Evolutionary conservation across 2,329 filamentous ascomycete species (phyloP).

Genomic region (Penicillium glabrum): DNA sequence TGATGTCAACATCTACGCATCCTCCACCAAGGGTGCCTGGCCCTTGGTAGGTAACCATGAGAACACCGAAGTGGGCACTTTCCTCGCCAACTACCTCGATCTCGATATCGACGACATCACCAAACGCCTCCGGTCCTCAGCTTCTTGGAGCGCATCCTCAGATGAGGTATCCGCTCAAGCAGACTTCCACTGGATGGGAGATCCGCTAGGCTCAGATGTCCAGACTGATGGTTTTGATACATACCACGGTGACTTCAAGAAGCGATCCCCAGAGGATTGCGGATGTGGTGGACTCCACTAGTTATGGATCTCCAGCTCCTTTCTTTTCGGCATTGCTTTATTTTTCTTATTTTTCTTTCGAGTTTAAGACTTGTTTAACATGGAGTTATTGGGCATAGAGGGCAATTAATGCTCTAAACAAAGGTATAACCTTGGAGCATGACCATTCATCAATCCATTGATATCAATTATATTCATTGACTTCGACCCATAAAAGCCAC

Average conservation of each 20-base stretch:
- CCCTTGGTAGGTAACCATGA: conserved; percentile 82
- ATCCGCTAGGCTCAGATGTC: conserved; percentile 37
- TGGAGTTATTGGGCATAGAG: neutral
- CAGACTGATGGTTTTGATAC: conserved; percentile 41
- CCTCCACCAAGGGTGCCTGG: conserved; percentile 62
- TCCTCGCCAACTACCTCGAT: conserved; percentile 74
- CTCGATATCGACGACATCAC: conserved; percentile 80
- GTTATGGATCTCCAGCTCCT: neutral
- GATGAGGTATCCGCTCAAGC: conserved; percentile 20
- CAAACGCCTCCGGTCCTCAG: conserved; percentile 59
- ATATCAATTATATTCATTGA: too few relatives aligned
- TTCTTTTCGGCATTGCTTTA: conserved; percentile 1
- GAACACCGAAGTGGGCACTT: conserved; percentile 88
- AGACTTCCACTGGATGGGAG: conserved; percentile 41
- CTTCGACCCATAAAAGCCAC: too few relatives aligned
- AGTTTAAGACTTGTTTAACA: neutral
- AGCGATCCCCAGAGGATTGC: conserved; percentile 32
- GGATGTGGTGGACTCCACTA: conserved; percentile 30
- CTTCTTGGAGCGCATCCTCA: conserved; percentile 19
- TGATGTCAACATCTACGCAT: conserved; percentile 95
- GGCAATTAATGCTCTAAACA: neutral
- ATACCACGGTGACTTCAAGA: conserved; percentile 48
- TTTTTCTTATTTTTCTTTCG: neutral
- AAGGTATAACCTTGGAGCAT: too few relatives aligned
- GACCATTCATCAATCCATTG: too few relatives aligned